These are phyloP conservation scores for Suhomyces pyralidae DNA, from an alignment of 805 yeast genomes.

Conservation along the genomic window DNA sequence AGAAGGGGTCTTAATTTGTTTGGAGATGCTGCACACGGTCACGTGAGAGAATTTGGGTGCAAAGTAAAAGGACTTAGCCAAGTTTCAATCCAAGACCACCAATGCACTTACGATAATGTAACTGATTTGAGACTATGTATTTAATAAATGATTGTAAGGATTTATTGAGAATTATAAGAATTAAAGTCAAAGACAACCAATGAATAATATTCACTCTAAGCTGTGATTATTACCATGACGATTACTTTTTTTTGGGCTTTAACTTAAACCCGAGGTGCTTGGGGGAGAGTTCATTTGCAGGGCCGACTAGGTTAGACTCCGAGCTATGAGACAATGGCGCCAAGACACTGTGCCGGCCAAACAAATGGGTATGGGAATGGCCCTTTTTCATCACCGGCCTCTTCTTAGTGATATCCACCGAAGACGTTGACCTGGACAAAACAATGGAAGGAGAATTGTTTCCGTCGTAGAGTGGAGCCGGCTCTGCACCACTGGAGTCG, in stretches of 20 bases:
- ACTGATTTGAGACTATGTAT: too few species aligned
- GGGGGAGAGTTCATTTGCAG: not conserved
- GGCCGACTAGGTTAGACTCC: not conserved
- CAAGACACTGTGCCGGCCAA: not conserved
- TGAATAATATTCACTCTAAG: too few species aligned
- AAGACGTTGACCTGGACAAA: not conserved
- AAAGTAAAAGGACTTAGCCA: not conserved
- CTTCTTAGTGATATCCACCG: not conserved
- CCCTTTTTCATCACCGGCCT: not conserved
- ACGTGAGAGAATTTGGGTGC: not conserved
- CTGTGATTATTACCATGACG: too few species aligned
- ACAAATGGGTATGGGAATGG: not conserved
- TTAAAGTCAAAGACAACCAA: too few species aligned
- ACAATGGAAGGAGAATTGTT: not conserved
- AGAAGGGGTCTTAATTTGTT: not conserved
- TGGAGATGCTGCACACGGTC: not conserved
- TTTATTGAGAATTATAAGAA: too few species aligned
- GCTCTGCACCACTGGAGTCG: slow-evolving; percentile 15
- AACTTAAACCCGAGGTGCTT: not conserved
- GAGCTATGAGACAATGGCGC: not conserved
- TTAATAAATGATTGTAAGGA: too few species aligned
- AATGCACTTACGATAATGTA: too few species aligned
- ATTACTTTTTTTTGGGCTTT: not conserved
- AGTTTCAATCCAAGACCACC: too few species aligned
- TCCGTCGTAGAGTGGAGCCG: slow-evolving; percentile 19